Percentiles rank a stretch among this genome's conserved stretches.
Evolutionary conservation across 176 grass and related monocot species (phyloP).

Genomic region (Rhipidocladum racemiflorum): DNA sequence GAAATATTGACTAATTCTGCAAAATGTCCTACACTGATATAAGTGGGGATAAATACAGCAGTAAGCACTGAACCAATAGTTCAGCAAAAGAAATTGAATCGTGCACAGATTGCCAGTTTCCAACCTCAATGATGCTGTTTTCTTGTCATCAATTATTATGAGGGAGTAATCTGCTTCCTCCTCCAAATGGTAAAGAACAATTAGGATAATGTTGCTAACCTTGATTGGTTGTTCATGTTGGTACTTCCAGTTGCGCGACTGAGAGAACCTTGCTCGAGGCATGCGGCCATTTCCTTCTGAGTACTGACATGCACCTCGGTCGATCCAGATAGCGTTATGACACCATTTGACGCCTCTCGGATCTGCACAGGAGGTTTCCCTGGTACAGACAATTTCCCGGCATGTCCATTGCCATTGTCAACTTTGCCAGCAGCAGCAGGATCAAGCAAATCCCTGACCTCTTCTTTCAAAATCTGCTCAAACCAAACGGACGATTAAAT

Average conservation of each 20-base stretch:
- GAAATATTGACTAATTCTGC: not conserved
- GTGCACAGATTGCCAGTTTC: not conserved
- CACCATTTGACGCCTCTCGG: conserved; percentile 89
- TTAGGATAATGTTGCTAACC: conserved; percentile 43
- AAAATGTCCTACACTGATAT: conserved; percentile 1
- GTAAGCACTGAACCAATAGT: conserved; percentile 3
- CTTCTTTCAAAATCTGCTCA: conserved; percentile 95
- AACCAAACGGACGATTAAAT: not conserved
- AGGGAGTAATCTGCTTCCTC: not conserved
- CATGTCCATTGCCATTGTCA: conserved; percentile 65
- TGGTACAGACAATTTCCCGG: conserved; percentile 51
- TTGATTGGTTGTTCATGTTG: conserved; percentile 99
- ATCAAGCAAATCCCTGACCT: conserved; percentile 91
- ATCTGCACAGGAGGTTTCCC: conserved; percentile 93
- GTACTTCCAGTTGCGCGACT: conserved; percentile 91
- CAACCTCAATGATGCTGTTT: not conserved
- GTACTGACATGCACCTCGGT: conserved; percentile 80
- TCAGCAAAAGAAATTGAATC: conserved; percentile 13
- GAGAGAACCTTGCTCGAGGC: conserved; percentile 83
- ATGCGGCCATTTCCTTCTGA: conserved; percentile 87
- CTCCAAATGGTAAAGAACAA: not conserved
- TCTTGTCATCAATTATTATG: not conserved
- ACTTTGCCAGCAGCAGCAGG: conserved; percentile 46
- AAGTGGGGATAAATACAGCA: not conserved
- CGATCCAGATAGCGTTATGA: conserved; percentile 90